Percentiles rank a stretch among this genome's conserved stretches.
Evolutionary conservation across 1,284 basidiomycete species (phyloP).

Genomic region (Macrocystidia cucumis): DNA sequence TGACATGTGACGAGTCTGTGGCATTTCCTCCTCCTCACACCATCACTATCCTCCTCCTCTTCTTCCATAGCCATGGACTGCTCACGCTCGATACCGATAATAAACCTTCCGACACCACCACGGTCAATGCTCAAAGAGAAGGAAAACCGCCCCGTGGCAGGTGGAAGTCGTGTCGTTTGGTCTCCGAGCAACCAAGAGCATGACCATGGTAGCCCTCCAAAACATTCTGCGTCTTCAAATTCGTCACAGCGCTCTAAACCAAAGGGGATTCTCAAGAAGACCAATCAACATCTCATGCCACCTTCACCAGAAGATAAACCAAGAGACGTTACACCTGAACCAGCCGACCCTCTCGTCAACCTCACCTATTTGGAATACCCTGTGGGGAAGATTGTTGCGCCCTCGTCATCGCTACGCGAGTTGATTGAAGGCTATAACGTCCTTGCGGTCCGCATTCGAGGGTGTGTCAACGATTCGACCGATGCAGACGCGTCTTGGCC

Average conservation of each 20-base stretch:
- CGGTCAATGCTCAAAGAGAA: conserved; percentile 49
- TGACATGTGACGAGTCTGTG: too few relatives aligned
- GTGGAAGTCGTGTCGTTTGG: conserved; percentile 46
- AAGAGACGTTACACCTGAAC: conserved; percentile 68
- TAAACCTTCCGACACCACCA: conserved; percentile 58
- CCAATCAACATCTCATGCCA: conserved; percentile 20
- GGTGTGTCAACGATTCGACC: conserved; percentile 35
- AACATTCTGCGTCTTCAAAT: conserved; percentile 24
- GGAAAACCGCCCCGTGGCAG: conserved; percentile 30
- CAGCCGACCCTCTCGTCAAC: conserved; percentile 55
- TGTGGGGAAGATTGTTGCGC: conserved; percentile 46
- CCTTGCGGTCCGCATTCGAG: conserved; percentile 54
- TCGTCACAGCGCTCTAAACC: conserved; percentile 31
- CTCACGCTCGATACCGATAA: conserved; percentile 16
- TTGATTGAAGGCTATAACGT: conserved; percentile 67
- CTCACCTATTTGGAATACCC: conserved; percentile 54
- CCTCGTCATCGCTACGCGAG: conserved; percentile 37
- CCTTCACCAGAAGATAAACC: conserved; percentile 33
- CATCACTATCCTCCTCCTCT: too few relatives aligned
- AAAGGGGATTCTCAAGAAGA: conserved; percentile 62
- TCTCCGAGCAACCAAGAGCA: conserved; percentile 49
- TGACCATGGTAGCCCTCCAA: conserved; percentile 30
- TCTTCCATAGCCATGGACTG: too few relatives aligned
- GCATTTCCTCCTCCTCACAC: too few relatives aligned
- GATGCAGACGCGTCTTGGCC: conserved; percentile 59